These are phyloP conservation scores for Aspergillus hortae DNA, from an alignment of 2,329 filamentous ascomycete genomes.

Conservation along the genomic window DNA sequence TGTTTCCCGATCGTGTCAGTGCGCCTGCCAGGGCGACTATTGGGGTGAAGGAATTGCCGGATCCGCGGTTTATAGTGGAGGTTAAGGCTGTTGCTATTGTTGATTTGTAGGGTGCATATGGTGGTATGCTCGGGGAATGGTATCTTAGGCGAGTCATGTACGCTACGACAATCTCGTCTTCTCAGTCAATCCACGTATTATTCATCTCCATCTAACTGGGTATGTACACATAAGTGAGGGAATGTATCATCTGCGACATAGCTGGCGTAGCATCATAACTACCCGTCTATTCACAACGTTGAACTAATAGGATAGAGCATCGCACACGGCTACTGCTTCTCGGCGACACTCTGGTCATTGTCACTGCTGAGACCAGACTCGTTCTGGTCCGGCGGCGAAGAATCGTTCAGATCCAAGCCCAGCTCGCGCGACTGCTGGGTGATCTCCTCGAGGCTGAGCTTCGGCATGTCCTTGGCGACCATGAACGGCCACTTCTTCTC, in stretches of 20 bases:
- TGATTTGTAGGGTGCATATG: not conserved
- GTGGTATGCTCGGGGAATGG: no score
- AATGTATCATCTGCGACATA: no score
- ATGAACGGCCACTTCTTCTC: slow-evolving; percentile 31
- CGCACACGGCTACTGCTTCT: not conserved
- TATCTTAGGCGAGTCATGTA: no score
- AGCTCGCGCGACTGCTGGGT: slow-evolving; percentile 20
- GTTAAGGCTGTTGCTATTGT: not conserved
- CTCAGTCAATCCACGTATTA: no score
- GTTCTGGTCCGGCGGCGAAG: not conserved
- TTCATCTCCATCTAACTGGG: no score
- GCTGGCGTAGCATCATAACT: no score
- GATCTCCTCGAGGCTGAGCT: slow-evolving; percentile 27
- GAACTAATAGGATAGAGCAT: no score
- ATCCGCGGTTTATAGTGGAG: not conserved
- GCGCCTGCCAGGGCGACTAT: slow-evolving; percentile 26
- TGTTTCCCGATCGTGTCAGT: slow-evolving; percentile 34
- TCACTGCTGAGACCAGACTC: not conserved
- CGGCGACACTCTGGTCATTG: not conserved
- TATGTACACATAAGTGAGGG: no score
- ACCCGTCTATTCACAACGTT: no score
- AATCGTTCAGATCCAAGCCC: slow-evolving; percentile 13
- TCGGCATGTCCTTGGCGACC: slow-evolving; percentile 24
- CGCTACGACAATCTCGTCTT: no score
- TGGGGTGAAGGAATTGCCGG: not conserved